These are phyloP conservation scores for Rhizopus microsporus DNA, from an alignment of 371 early-diverging fungal genomes.

Conservation along the genomic window DNA sequence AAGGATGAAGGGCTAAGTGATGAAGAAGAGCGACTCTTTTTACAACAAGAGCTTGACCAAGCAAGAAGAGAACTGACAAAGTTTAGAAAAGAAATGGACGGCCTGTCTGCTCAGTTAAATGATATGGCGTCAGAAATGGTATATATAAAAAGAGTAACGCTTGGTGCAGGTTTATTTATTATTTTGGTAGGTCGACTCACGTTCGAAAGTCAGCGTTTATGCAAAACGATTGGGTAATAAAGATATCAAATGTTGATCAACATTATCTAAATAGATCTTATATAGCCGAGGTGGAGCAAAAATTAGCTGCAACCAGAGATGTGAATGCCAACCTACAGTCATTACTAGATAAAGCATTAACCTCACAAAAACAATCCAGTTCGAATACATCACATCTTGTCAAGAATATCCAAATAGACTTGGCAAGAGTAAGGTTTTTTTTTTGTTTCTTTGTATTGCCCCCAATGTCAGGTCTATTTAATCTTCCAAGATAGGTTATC, in stretches of 20 bases:
- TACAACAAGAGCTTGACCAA: slow-evolving; percentile 61
- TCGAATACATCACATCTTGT: slow-evolving; percentile 64
- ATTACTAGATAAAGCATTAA: slow-evolving; percentile 57
- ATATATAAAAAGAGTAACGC: slow-evolving; percentile 1
- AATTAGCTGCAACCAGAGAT: slow-evolving; percentile 60
- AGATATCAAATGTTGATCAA: not conserved
- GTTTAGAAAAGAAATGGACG: slow-evolving; percentile 67
- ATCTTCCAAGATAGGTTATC: slow-evolving; percentile 44
- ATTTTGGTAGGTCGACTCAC: slow-evolving; percentile 45
- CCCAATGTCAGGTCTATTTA: not conserved
- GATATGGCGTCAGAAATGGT: slow-evolving; percentile 71
- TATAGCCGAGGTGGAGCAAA: slow-evolving; percentile 65
- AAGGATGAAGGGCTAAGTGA: slow-evolving; percentile 8
- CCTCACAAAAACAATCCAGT: slow-evolving; percentile 62
- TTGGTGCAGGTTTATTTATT: slow-evolving; percentile 1
- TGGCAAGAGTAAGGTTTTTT: slow-evolving; percentile 49
- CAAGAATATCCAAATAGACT: slow-evolving; percentile 63
- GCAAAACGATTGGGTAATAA: slow-evolving; percentile 54
- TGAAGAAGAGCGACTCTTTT: slow-evolving; percentile 50
- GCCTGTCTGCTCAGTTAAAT: slow-evolving; percentile 60
- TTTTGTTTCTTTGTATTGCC: slow-evolving; percentile 5
- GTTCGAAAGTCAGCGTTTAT: slow-evolving; percentile 60
- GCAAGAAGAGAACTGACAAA: slow-evolving; percentile 58
- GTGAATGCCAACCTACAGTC: slow-evolving; percentile 61
- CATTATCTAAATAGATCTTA: not conserved